Conservation (phyloP, 2,329 filamentous ascomycete genomes). For the Sclerotinia glacialis region DNA sequence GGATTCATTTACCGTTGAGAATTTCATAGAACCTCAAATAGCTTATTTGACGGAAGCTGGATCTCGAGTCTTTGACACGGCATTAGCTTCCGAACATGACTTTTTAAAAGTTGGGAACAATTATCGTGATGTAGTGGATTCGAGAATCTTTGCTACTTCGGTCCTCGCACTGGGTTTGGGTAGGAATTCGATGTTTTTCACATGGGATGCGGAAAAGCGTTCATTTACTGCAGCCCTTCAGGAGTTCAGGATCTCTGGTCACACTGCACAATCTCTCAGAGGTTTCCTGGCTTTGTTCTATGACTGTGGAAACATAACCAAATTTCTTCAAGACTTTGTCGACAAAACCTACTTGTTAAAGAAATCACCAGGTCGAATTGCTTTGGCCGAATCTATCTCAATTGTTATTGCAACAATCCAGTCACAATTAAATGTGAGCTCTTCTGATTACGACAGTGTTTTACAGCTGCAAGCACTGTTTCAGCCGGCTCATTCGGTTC, state of each 20-base stretch:
- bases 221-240: constrained; percentile 52
- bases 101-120: constrained; percentile 43
- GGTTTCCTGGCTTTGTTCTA: constrained; percentile 42
- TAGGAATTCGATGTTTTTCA: constrained; percentile 68
- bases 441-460: constrained; percentile 34
- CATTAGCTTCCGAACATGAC: constrained; percentile 47
- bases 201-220: constrained; percentile 52
- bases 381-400: constrained; percentile 42
- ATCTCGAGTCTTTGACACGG: constrained; percentile 62
- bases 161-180: constrained; percentile 67
- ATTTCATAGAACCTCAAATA: constrained; percentile 44
- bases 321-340: constrained; percentile 35
- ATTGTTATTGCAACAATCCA: constrained; percentile 40
- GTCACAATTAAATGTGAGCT: constrained; percentile 33
- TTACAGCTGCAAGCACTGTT: constrained; percentile 39
- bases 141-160: constrained; percentile 52
- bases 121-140: constrained; percentile 47
- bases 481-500: constrained; percentile 35
- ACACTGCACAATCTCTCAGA: constrained; percentile 51
- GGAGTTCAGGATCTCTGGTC: constrained; percentile 49
- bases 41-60: constrained; percentile 69
- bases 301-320: constrained; percentile 40
- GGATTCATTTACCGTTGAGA: constrained; percentile 58
- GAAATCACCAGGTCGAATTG: constrained; percentile 36
- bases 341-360: constrained; percentile 34